Percentiles rank a stretch among this genome's conserved stretches.
Conservation (phyloP, 1,284 basidiomycete genomes). For the Tremellales sp. region DNA sequence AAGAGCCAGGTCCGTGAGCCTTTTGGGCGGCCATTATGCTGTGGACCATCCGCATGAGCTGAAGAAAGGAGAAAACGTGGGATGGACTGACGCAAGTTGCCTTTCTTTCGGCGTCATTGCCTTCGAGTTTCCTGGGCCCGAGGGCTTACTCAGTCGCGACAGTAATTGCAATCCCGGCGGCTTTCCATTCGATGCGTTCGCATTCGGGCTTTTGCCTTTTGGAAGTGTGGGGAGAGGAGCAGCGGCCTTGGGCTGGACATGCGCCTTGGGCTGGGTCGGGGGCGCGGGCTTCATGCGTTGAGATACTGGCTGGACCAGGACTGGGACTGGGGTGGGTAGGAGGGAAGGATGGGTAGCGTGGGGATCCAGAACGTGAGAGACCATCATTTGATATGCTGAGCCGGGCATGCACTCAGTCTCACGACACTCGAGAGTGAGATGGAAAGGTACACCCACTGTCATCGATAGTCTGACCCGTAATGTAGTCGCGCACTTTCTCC, state of each 20-base stretch:
- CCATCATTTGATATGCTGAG: slow-evolving; percentile 32
- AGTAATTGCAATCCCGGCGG: slow-evolving; percentile 36
- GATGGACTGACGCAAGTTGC: slow-evolving; percentile 32
- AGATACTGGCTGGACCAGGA: slow-evolving; percentile 7
- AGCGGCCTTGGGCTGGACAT: slow-evolving; percentile 8
- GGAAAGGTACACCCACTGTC: slow-evolving; percentile 27
- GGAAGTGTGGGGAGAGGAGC: slow-evolving; percentile 10
- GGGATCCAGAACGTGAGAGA: slow-evolving; percentile 39
- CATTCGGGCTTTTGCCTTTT: slow-evolving; percentile 15
- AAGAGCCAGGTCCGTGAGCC: slow-evolving; percentile 20
- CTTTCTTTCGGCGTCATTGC: slow-evolving; percentile 18
- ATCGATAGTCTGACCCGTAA: slow-evolving; percentile 41
- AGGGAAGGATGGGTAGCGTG: slow-evolving; percentile 22
- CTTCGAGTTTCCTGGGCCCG: background rate
- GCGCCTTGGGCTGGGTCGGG: slow-evolving; percentile 2
- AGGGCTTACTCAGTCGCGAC: slow-evolving; percentile 24
- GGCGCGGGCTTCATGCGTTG: slow-evolving; percentile 8
- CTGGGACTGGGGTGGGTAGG: slow-evolving; percentile 5
- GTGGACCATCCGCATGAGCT: slow-evolving; percentile 21
- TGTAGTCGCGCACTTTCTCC: slow-evolving; percentile 33
- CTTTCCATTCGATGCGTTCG: slow-evolving; percentile 14
- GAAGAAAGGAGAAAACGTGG: background rate
- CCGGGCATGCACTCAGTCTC: background rate
- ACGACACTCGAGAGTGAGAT: background rate
- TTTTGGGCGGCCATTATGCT: slow-evolving; percentile 4